Base-by-base conservation (phyloP, 2,329 filamentous ascomycete species). In the Cercospora janseana region DNA sequence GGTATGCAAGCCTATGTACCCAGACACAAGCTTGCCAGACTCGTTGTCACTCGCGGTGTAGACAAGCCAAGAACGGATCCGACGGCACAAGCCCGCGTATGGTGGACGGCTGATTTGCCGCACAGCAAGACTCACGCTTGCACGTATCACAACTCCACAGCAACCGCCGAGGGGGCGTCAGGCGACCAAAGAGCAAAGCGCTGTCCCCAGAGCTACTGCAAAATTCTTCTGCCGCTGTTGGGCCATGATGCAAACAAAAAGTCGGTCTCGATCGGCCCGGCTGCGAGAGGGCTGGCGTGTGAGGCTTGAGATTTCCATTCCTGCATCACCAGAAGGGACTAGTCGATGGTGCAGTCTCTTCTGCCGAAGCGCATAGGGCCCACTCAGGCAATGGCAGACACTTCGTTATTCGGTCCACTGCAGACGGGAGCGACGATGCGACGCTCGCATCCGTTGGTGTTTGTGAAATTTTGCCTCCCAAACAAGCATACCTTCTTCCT, bases 351-450 rank as follows among this genome's bases (percentile, higher is more conserved):
- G 43, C 31, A 46, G 23, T n/a, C 13, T 46, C 29, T 21, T 24
- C 35, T 43, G 35, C 46, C 46, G 46, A 41, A 49, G 18, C 21
- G 34, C 46, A 13, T 23, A 23, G 35, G 35, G 26, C 41, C 35
- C 45, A 48, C 35, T 31, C 31, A 38, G 23, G 44, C 46, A 40
- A 38, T 46, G 50, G 35, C 41, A 31, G 27, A 24, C 31, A 42
- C 43, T 38, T 20, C 51, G 46, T 29, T 26, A 37, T 40, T 26
- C 21, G 35, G 20, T 40, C 35, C 35, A 40, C 34, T 29, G 20
- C 31, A 38, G 32, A 40, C 32, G 45, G 32, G 32, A 38, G 28
- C 21, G 37, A 10, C n/a, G n/a, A 29, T 46, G 42, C 35, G 35
- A 40, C 35, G n/a, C 35, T 24, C 35, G 29, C 20, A 37, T 31